Evolutionary conservation across 2,329 filamentous ascomycete genomes (phyloP), one percentile per base, ranked within the genome.

Genomic region (Venturia asperata): DNA sequence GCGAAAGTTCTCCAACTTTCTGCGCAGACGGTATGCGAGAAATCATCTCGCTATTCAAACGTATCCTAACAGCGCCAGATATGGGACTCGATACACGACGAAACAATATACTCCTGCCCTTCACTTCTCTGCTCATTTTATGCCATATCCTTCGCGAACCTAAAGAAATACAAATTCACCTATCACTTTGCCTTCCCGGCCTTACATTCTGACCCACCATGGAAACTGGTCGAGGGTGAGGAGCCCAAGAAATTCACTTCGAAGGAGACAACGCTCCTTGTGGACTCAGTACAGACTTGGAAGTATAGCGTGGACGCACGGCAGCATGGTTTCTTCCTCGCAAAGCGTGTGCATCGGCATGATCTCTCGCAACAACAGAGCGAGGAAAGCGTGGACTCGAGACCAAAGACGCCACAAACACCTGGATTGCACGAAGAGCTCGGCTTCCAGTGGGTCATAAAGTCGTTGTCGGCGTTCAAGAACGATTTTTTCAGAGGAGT

Each of bases 101-200:
- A 92, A 66, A 95, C 91, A 49, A 96, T 99, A 70, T 97, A 96
- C 77, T 94, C 92, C 11, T 90, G 93, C 62, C 94, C 94, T 2
- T 97, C 93, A 5, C 83, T 97, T 1, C 85, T 99, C 21, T 87
- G 91, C 5, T 94, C 91, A 7, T 97, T 97, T 75, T 84, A 90
- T 34, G 86, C 95, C 66, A 85, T 97, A 58, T 96, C 91, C 19
- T 99, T 91, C 74, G 93, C 94, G 68, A 93, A 99, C 73, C 83
- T 99, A 42, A 99, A 99, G 76, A 97, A 95, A 74, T 97, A 97
- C 79, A 91, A 88, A 68, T 97, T 97, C 74, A 91, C 89, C n/a
- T 97, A 97, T 77, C 96, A 95, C 87, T 97, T 97, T 76, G 93
- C 89, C 5, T 99, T 96, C 72, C 94, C 94, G 0, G 92, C 93